Base-by-base conservation (phyloP, 139 green algal species). In the Auxenochlorella pyrenoidosa region DNA sequence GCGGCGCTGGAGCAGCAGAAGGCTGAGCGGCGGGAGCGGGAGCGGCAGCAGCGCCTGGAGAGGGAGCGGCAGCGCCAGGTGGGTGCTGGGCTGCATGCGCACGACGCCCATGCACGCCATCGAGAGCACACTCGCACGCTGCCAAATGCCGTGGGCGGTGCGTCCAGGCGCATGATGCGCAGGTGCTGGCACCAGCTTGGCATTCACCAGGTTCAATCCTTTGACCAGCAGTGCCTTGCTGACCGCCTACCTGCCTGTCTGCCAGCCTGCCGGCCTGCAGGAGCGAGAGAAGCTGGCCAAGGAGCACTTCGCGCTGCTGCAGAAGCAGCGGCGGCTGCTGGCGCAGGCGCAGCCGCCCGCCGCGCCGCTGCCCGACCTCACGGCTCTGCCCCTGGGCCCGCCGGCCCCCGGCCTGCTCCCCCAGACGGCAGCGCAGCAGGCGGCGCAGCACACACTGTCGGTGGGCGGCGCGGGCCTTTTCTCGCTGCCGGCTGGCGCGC, bases 301-400 rank as follows among this genome's bases (percentile, higher is more conserved):
- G 34, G 86, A 90, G 82, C 86, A 90, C 73, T 90, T 90, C 83
- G 66, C 70, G 32, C 77, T 86, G 41, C 73, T 90, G 79, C 86
- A 90, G 82, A 82, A 81, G 59, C 86, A 87, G 73, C 81, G 86
- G 41, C 63, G 75, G 79, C 63, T 87, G 77, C 63, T 87, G 58
- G 86, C 71, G 28, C 41, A 40, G 60, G 51, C 30, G 59, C 28
- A 44, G 59, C 76, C 44, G 3, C 15, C 60, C 18, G 2, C 81
- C 2, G 41, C 43, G 0, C 8, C 34, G 36, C 26, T 43, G 36
- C 79, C 59, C 5, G 59, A 63, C 0, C 24, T 43, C 36, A 40
- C 30, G 8, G 6, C 79, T 0, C 28, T 75, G 79, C 79, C 79
- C 5, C 40, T 58, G 79, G 38, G 79, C 40, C 10, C 26, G 3